A percentile compares a stretch with the other conserved stretches of the same genome.
Conservation (phyloP, 768 basidiomycete species). For the Rhizopogon vinicolor region DNA sequence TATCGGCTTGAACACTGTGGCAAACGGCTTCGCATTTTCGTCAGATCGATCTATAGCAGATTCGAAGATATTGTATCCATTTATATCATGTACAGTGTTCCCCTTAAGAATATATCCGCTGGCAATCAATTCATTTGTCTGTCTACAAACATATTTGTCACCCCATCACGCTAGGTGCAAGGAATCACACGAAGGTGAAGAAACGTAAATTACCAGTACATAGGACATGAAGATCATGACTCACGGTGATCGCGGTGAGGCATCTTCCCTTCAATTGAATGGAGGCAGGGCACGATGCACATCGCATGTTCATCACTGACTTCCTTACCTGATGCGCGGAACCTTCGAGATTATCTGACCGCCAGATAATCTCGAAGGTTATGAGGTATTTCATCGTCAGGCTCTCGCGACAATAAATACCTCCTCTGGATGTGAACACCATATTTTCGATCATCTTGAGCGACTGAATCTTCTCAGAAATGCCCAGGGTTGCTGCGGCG, state of each 20-base stretch:
- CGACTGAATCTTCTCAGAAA: not conserved
- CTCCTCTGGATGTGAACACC: not conserved
- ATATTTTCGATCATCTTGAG: not conserved
- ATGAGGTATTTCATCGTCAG: not conserved
- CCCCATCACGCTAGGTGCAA: no score
- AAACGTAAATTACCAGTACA: not conserved
- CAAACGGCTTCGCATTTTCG: not conserved
- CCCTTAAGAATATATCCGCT: not conserved
- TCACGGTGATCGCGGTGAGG: not conserved
- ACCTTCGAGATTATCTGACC: not conserved
- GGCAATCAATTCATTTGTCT: not conserved
- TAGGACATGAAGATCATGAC: not conserved
- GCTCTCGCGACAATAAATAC: not conserved
- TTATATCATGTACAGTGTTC: slow-evolving; percentile 1
- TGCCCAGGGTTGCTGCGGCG: not conserved
- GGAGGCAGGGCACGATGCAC: not conserved
- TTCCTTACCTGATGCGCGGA: not conserved
- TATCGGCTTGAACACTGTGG: slow-evolving; percentile 10
- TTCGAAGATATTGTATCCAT: not conserved
- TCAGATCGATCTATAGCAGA: not conserved
- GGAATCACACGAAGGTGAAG: not conserved
- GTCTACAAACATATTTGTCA: no score
- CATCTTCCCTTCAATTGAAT: not conserved
- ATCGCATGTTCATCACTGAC: not conserved
- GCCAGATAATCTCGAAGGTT: not conserved